A percentile compares a stretch with the other conserved stretches of the same genome.
phyloP scores from a whole-genome alignment of 306 rosid genomes.

The Corylus americana region DNA sequence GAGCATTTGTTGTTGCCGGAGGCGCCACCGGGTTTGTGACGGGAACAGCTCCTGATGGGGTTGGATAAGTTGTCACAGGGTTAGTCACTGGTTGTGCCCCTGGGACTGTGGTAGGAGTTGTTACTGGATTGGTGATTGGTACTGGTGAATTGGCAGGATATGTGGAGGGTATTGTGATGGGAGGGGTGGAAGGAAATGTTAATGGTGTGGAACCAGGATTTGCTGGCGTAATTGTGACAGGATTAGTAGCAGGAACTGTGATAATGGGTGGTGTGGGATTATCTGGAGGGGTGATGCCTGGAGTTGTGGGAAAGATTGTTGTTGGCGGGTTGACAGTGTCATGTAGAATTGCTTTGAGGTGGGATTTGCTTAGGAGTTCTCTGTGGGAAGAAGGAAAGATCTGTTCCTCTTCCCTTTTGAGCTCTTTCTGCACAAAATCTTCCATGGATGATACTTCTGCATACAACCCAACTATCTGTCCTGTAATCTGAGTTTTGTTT shows the following conservation, averaged over 20 bases:
- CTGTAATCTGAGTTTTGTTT: constrained; percentile 33
- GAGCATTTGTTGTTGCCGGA: constrained; percentile 56
- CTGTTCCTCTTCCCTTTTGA: constrained; percentile 47
- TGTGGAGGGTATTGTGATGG: constrained; percentile 51
- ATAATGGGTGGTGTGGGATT: constrained; percentile 57
- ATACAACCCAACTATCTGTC: constrained; percentile 50
- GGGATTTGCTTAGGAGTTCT: constrained; percentile 36
- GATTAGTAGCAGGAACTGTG: constrained; percentile 75
- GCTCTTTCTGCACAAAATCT: constrained; percentile 45
- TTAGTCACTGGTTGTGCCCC: constrained; percentile 57
- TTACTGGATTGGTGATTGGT: constrained; percentile 51
- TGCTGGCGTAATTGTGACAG: constrained; percentile 54
- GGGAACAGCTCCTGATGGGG: constrained; percentile 62
- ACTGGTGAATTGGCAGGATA: constrained; percentile 51
- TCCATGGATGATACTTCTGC: constrained; percentile 45
- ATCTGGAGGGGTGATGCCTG: constrained; percentile 46
- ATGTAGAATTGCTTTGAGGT: constrained; percentile 40
- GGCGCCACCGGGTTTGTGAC: constrained; percentile 56
- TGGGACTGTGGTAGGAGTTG: constrained; percentile 50
- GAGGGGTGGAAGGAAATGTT: constrained; percentile 66
- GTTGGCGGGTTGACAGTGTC: constrained; percentile 46
- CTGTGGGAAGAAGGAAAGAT: constrained; percentile 39
- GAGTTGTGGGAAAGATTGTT: constrained; percentile 60
- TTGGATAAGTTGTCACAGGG: constrained; percentile 71
- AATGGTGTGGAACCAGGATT: constrained; percentile 50